Evolutionary conservation across 306 rosid genomes (phyloP).

Genomic region (Erythrophleum fordii): DNA sequence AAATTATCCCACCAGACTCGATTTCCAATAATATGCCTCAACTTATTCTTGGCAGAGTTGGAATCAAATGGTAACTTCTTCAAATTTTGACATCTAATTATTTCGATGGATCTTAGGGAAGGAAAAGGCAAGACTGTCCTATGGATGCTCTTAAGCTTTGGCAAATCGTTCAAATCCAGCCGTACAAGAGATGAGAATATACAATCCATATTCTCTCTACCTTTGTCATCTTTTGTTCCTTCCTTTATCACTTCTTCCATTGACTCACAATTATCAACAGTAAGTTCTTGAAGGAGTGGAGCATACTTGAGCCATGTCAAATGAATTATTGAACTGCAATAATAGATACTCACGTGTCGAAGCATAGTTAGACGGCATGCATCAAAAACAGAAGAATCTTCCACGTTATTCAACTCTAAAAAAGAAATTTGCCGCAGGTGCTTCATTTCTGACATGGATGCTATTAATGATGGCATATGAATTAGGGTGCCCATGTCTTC

Average conservation of each 20-base stretch:
- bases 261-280: neutral
- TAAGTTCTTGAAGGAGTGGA: neutral
- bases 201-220: too few species aligned
- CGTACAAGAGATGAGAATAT: neutral
- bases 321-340: neutral
- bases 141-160: neutral
- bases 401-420: neutral
- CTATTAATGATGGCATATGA: neutral
- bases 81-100: neutral
- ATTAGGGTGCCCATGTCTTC: neutral
- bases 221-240: neutral
- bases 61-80: neutral
- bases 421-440: neutral
- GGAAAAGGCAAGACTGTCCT: neutral
- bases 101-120: neutral
- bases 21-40: too few species aligned
- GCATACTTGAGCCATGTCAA: neutral
- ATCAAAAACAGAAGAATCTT: neutral
- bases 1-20: neutral
- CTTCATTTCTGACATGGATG: neutral
- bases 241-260: neutral
- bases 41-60: neutral
- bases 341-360: fast-evolving
- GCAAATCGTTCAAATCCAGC: fast-evolving
- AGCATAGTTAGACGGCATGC: neutral